Conservation (phyloP, 1,139 yeast genomes). For the Geotrichum armillariae region DNA sequence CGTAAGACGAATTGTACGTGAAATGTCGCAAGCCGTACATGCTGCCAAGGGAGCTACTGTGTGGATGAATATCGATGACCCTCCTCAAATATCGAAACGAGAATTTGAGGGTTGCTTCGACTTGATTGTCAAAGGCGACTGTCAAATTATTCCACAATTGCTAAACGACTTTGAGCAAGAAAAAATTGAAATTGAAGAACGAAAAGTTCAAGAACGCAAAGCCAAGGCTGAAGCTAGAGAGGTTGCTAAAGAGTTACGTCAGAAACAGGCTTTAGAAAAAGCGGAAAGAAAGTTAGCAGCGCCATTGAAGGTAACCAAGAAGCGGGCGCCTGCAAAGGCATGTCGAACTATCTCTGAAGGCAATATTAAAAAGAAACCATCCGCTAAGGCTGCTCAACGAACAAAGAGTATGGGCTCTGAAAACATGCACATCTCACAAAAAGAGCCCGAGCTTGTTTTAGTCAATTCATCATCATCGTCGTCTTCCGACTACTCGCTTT, state of each 20-base stretch:
- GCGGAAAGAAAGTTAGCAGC: constrained; percentile 10
- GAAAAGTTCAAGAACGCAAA: constrained; percentile 19
- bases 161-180: constrained; percentile 37
- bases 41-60: constrained; percentile 55
- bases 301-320: constrained; percentile 3
- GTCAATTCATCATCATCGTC: constrained; percentile 14
- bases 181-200: constrained; percentile 24
- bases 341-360: constrained; percentile 16
- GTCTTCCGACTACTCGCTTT: constrained; percentile 16
- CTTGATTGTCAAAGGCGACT: constrained; percentile 57
- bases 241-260: constrained; percentile 15
- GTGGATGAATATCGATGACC: constrained; percentile 56
- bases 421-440: background rate
- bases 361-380: constrained; percentile 1
- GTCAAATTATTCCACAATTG: constrained; percentile 50
- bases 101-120: constrained; percentile 57
- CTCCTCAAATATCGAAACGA: constrained; percentile 44
- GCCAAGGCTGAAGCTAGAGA: constrained; percentile 12
- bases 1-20: constrained; percentile 70
- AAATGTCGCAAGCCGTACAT: constrained; percentile 66
- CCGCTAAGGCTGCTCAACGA: constrained; percentile 3
- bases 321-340: constrained; percentile 11
- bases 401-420: constrained; percentile 4
- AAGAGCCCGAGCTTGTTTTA: background rate
- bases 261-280: constrained; percentile 19